Conservation (phyloP, 139 green algal species). For the Tetraselmis chui region DNA sequence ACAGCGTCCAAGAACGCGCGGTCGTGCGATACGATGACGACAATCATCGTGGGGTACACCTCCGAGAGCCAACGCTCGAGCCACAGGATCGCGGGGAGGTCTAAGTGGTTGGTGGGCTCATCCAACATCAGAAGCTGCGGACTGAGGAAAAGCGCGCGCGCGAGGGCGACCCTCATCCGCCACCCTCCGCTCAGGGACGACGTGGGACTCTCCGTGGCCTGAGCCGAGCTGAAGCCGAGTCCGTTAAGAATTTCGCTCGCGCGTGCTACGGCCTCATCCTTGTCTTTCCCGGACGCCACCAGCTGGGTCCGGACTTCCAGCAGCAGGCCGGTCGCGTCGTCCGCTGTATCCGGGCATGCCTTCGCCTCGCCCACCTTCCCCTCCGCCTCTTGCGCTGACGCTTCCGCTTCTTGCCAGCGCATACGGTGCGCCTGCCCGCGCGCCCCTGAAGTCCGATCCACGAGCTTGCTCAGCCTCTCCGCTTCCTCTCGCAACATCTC, state of each 20-base stretch:
- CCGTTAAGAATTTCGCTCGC: background rate
- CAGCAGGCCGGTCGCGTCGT: background rate
- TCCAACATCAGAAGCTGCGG: slow-evolving; percentile 49
- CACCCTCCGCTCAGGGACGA: slow-evolving; percentile 22
- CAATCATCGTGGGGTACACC: slow-evolving; percentile 6
- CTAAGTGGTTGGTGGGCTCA: slow-evolving; percentile 37
- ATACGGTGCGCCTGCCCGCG: background rate
- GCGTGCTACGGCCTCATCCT: background rate
- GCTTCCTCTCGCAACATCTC: background rate
- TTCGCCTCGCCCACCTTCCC: background rate
- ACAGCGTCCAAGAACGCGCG: slow-evolving; percentile 42
- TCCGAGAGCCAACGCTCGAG: slow-evolving; percentile 22
- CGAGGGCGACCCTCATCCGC: slow-evolving; percentile 69
- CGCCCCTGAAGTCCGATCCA: background rate
- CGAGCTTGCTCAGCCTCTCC: background rate
- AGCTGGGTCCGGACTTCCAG: background rate
- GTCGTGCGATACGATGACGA: slow-evolving; percentile 47
- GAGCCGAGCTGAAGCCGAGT: background rate
- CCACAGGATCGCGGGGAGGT: slow-evolving; percentile 24
- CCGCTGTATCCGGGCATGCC: background rate
- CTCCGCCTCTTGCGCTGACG: background rate
- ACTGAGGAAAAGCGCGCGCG: slow-evolving; percentile 71
- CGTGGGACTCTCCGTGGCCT: background rate
- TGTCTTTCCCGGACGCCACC: background rate
- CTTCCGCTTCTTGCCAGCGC: background rate